Percentiles rank a stretch among this genome's conserved stretches.
Conservation (phyloP, 1,284 basidiomycete species). For the Ustanciosporium gigantosporum region DNA sequence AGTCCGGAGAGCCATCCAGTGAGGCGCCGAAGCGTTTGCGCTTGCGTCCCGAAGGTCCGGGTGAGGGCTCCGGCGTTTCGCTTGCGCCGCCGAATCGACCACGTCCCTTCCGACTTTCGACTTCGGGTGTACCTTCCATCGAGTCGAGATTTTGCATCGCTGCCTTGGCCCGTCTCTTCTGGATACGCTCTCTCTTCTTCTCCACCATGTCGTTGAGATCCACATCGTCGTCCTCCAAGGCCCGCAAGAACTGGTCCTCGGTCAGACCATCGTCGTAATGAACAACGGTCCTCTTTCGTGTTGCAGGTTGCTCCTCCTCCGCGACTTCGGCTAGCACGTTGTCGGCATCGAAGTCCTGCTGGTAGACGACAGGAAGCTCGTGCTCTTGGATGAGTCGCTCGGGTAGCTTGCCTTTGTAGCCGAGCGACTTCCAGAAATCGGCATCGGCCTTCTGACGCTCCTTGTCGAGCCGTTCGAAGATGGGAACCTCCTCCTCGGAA, state of each 20-base stretch:
- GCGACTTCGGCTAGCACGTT: conserved; percentile 33
- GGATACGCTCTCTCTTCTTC: conserved; percentile 59
- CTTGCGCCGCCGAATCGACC: conserved; percentile 14
- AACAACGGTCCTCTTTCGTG: conserved; percentile 82
- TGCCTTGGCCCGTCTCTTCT: conserved; percentile 53
- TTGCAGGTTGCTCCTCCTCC: conserved; percentile 69
- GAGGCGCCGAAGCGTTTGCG: conserved; percentile 50
- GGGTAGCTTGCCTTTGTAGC: conserved; percentile 70
- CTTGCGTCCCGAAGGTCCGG: conserved; percentile 47
- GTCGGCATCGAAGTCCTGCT: conserved; percentile 67
- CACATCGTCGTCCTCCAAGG: conserved; percentile 79
- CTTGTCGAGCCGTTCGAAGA: conserved; percentile 84
- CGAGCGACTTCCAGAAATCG: conserved; percentile 74
- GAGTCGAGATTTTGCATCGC: conserved; percentile 34
- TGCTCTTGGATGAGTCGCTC: conserved; percentile 80
- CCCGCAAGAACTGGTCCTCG: conserved; percentile 79
- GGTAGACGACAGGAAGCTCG: conserved; percentile 91
- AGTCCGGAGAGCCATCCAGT: conserved; percentile 35
- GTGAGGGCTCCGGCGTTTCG: conserved; percentile 45
- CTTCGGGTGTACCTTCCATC: conserved; percentile 46
- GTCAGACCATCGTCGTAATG: conserved; percentile 92
- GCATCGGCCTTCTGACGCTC: conserved; percentile 76
- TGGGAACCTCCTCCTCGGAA: conserved; percentile 74
- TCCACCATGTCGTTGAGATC: conserved; percentile 67
- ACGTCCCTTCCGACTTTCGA: conserved; percentile 22